Evolutionary conservation across 2,329 filamentous ascomycete species (phyloP).

Genomic region (Penicillium sp.): DNA sequence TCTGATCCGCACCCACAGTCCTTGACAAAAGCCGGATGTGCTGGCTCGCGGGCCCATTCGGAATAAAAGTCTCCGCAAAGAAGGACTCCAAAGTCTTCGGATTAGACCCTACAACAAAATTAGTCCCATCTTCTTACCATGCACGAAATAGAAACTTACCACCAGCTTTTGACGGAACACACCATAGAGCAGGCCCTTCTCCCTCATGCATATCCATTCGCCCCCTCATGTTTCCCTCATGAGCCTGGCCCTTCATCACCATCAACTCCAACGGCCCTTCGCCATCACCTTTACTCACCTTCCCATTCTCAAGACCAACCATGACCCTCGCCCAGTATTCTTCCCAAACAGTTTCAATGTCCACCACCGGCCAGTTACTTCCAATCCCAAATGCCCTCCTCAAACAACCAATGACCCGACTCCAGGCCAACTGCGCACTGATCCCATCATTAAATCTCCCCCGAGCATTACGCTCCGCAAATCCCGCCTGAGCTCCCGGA

Average conservation of each 20-base stretch:
- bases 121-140: constrained; percentile 1
- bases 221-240: not conserved
- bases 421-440: constrained; percentile 63
- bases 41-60: constrained; percentile 46
- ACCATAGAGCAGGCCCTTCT: constrained; percentile 30
- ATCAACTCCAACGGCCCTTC: constrained; percentile 8
- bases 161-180: constrained; percentile 37
- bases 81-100: constrained; percentile 40
- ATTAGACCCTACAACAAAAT: constrained; percentile 18
- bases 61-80: constrained; percentile 55
- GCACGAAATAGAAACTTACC: constrained; percentile 26
- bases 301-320: constrained; percentile 15
- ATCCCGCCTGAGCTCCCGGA: constrained; percentile 56
- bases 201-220: constrained; percentile 4
- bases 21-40: constrained; percentile 53
- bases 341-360: constrained; percentile 42
- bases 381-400: constrained; percentile 56
- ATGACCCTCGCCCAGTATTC: constrained; percentile 31
- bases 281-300: constrained; percentile 16
- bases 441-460: constrained; percentile 32
- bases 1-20: constrained; percentile 55
- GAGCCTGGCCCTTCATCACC: not conserved
- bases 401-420: constrained; percentile 57
- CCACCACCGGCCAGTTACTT: constrained; percentile 27
- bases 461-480: constrained; percentile 60